Evolutionary conservation across 2,329 filamentous ascomycete species (phyloP), one percentile per base, ranked within the genome.

Genomic region (Malbranchea cinnamomea): DNA sequence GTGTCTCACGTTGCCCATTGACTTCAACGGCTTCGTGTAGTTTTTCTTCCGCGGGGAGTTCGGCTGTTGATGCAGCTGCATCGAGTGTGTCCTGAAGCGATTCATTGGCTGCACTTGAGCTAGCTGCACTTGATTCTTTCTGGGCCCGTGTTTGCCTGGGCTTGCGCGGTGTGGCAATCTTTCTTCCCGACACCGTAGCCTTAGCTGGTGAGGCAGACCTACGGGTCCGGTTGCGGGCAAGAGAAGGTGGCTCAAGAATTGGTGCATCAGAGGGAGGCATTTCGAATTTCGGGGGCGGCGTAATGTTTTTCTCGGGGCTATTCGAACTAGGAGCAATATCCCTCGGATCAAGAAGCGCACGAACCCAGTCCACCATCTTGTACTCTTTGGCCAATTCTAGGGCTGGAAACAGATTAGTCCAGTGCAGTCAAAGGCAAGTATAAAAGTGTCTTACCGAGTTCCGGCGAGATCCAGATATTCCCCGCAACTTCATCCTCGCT

Each of bases 391-490:
- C 81, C 8, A 98, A 68, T 34, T 70, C 60, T 25, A 98, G 68
- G 20, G 89, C 89, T 71, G n/a, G n/a, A n/a, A n/a, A n/a, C n/a
- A n/a, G n/a, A n/a, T n/a, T n/a, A n/a, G n/a, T n/a, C n/a, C n/a
- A n/a, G n/a, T n/a, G n/a, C n/a, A n/a, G n/a, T n/a, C n/a, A n/a
- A n/a, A n/a, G n/a, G n/a, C 21, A 13, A 20, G 12, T 14, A 21
- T 32, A 11, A 20, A 14, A 33, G n/a, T n/a, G n/a, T 26, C 57
- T 43, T 61, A 78, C 73, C 73, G 50, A 71, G 62, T 41, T 77
- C 67, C 4, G 87, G 84, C 26, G 83, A 74, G 29, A 95, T 85
- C 89, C 89, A 98, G 30, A 98, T 74, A 54, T 94, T 98, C 26
- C 89, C 89, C 15, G 89, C 89, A 17, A 89, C 84, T 63, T 95